Evolutionary conservation across 2,329 filamentous ascomycete genomes (phyloP).

Genomic region (Cladosporium sp.): DNA sequence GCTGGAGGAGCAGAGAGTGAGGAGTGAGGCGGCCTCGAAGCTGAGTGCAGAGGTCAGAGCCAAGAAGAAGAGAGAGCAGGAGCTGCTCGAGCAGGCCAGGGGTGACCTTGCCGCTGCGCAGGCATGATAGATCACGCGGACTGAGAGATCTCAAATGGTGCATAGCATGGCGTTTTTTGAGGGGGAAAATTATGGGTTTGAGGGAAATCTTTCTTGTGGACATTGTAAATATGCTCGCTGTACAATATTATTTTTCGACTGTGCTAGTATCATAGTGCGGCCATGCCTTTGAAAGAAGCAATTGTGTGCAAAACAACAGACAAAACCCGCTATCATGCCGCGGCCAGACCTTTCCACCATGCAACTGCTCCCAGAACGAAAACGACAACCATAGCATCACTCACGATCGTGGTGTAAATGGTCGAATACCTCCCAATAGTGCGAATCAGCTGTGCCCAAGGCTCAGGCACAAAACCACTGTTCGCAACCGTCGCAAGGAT

Average conservation of each 20-base stretch:
- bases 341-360: conserved; percentile 39
- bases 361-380: conserved; percentile 65
- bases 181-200: conserved; percentile 6
- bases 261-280: not conserved
- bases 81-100: conserved; percentile 53
- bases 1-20: conserved; percentile 51
- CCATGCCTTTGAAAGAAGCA: not conserved
- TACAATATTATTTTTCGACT: conserved; percentile 6
- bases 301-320: not conserved
- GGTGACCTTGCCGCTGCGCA: conserved; percentile 33
- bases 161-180: conserved; percentile 13
- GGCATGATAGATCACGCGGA: not conserved
- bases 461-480: conserved; percentile 58
- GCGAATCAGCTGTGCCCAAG: conserved; percentile 58
- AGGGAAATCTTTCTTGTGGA: not conserved
- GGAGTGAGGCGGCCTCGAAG: conserved; percentile 53
- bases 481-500: conserved; percentile 60
- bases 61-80: conserved; percentile 60
- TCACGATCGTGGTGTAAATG: conserved; percentile 67
- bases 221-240: conserved; percentile 8
- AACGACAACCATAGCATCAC: conserved; percentile 70
- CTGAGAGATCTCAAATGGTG: not conserved
- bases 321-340: not conserved
- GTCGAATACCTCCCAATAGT: conserved; percentile 62
- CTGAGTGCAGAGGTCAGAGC: conserved; percentile 50